phyloP scores from a whole-genome alignment of 2,329 filamentous ascomycete species.

The Cryphonectria naterciae region DNA sequence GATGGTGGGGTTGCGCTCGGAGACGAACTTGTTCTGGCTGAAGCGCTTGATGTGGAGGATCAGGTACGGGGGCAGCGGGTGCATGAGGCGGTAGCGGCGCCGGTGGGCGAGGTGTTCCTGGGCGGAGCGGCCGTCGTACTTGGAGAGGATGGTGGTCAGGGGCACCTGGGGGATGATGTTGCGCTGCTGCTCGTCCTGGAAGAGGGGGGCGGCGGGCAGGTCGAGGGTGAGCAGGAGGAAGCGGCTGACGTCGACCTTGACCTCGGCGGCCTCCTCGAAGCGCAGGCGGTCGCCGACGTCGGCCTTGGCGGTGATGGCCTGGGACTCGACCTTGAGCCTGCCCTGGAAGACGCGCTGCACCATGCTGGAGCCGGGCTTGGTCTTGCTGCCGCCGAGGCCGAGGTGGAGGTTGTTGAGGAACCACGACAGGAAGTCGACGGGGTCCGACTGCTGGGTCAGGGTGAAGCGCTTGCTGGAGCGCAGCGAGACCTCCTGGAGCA shows the following conservation, averaged over 20 bases:
- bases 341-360: slow-evolving; percentile 95
- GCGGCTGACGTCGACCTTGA: slow-evolving; percentile 75
- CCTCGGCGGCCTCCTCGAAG: slow-evolving; percentile 87
- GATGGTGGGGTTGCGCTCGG: slow-evolving; percentile 95
- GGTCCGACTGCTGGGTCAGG: slow-evolving; percentile 87
- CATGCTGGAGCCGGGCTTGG: slow-evolving; percentile 81
- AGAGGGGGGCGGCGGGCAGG: slow-evolving; percentile 86
- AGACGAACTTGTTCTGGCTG: slow-evolving; percentile 93
- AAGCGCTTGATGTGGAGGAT: slow-evolving; percentile 97
- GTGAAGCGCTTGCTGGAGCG: slow-evolving; percentile 92
- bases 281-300: slow-evolving; percentile 85
- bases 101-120: slow-evolving; percentile 90
- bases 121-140: slow-evolving; percentile 87
- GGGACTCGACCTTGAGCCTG: slow-evolving; percentile 86
- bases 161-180: slow-evolving; percentile 97
- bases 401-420: slow-evolving; percentile 96
- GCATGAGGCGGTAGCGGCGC: slow-evolving; percentile 84
- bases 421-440: slow-evolving; percentile 96
- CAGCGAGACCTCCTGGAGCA: slow-evolving; percentile 91
- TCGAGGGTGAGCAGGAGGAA: slow-evolving; percentile 95
- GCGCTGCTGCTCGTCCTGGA: slow-evolving; percentile 91
- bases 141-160: slow-evolving; percentile 79
- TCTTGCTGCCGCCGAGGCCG: slow-evolving; percentile 85
- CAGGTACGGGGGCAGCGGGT: slow-evolving; percentile 88
- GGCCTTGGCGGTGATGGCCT: slow-evolving; percentile 88